Conservation (phyloP, 345 rosid species). For the Carallia pectinifolia region DNA sequence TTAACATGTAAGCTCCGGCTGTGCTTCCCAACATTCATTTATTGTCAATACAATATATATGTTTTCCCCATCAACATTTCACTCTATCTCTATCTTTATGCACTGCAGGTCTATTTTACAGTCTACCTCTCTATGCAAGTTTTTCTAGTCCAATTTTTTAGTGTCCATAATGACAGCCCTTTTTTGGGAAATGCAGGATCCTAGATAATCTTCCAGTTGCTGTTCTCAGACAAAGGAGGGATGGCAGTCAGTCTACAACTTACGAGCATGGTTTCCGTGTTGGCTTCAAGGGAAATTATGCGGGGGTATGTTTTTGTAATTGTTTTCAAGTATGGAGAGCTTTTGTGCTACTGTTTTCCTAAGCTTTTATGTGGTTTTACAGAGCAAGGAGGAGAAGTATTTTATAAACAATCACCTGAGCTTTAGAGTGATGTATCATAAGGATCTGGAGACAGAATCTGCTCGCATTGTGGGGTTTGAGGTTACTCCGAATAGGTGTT, state of each 20-base stretch:
- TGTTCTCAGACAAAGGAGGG: slow-evolving; percentile 89
- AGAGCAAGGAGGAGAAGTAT: slow-evolving; percentile 97
- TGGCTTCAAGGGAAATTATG: slow-evolving; percentile 93
- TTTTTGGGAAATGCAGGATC: slow-evolving; percentile 57
- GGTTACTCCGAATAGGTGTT: slow-evolving; percentile 86
- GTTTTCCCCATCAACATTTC: not conserved
- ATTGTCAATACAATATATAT: not conserved
- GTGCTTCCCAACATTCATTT: not conserved
- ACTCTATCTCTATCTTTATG: not conserved
- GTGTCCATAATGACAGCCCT: slow-evolving; percentile 10
- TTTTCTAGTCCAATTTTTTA: not conserved
- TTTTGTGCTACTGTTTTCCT: slow-evolving; percentile 11
- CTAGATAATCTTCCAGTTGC: slow-evolving; percentile 98
- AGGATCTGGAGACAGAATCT: slow-evolving; percentile 73
- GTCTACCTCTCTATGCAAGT: no score
- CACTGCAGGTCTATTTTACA: not conserved
- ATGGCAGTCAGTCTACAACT: slow-evolving; percentile 77
- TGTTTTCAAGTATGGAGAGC: slow-evolving; percentile 9
- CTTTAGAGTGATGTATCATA: slow-evolving; percentile 91
- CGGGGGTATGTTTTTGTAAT: slow-evolving; percentile 42
- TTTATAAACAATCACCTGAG: slow-evolving; percentile 94
- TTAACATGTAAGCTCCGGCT: slow-evolving; percentile 67
- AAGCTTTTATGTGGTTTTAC: slow-evolving; percentile 26
- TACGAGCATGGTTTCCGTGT: slow-evolving; percentile 96
- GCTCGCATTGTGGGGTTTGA: slow-evolving; percentile 98